These are phyloP conservation scores for Globisporangium spinosum DNA, from an alignment of 352 stramenopile genomes.

Conservation along the genomic window DNA sequence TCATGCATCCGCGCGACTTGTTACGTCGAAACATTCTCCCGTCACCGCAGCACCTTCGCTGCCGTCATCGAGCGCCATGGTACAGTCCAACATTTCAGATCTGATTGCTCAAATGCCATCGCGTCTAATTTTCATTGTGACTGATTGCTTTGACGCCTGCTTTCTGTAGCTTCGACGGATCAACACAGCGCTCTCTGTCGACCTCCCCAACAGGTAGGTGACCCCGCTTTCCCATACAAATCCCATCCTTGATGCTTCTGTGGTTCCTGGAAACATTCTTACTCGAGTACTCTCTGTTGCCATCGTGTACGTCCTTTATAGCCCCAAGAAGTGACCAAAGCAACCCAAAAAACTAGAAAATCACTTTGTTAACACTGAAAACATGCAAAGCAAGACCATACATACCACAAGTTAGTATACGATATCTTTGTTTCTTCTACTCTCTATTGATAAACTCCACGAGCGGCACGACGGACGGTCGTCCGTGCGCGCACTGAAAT, in stretches of 20 bases:
- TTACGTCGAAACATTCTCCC: slow-evolving; percentile 43
- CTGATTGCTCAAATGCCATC: not conserved
- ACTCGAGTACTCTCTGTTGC: not conserved
- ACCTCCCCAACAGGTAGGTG: slow-evolving; percentile 22
- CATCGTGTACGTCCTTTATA: not conserved
- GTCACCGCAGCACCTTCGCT: slow-evolving; percentile 28
- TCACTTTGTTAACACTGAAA: not conserved
- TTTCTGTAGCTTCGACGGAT: slow-evolving; percentile 50
- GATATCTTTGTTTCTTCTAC: not conserved
- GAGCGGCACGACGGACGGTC: slow-evolving; percentile 87
- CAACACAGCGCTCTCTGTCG: slow-evolving; percentile 45
- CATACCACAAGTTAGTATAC: not conserved
- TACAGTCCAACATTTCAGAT: slow-evolving; percentile 16
- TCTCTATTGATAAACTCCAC: slow-evolving; percentile 44
- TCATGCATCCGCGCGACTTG: slow-evolving; percentile 35
- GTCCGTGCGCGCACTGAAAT: slow-evolving; percentile 91
- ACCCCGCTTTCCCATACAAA: not conserved
- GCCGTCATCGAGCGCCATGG: slow-evolving; percentile 60
- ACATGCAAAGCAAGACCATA: not conserved
- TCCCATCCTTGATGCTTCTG: not conserved
- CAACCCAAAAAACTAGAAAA: not conserved
- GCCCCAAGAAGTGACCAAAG: slow-evolving; percentile 20
- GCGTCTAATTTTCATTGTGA: not conserved
- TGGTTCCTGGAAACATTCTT: not conserved
- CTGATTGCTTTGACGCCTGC: slow-evolving; percentile 4